Evolutionary conservation across 1,284 basidiomycete species (phyloP).

Genomic region (Testicularia cyperi): DNA sequence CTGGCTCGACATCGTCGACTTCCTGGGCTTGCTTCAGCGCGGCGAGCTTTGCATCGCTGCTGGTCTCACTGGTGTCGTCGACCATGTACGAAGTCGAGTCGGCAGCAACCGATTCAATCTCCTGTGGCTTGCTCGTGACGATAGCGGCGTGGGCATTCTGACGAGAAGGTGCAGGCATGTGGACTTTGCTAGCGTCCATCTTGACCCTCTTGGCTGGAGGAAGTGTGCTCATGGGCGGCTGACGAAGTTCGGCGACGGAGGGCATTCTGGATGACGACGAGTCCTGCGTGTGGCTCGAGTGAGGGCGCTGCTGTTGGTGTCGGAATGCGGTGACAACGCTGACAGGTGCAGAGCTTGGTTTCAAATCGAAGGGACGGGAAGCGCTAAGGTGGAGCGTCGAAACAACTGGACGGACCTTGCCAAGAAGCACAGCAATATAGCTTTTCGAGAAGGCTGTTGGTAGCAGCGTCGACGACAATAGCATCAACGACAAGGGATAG

Average conservation of each 20-base stretch:
- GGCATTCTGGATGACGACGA: slow-evolving; percentile 33
- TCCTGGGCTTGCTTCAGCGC: slow-evolving; percentile 6
- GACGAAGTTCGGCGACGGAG: slow-evolving; percentile 30
- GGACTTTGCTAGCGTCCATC: slow-evolving; percentile 3
- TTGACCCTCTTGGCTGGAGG: slow-evolving; percentile 34
- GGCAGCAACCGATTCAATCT: slow-evolving; percentile 25
- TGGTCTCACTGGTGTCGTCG: no score
- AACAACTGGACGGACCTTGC: no score
- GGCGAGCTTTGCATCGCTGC: no score
- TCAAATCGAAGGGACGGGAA: no score
- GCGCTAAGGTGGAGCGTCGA: no score
- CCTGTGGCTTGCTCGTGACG: neutral
- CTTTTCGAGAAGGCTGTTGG: no score
- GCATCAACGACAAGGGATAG: no score
- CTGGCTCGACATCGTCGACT: slow-evolving; percentile 23
- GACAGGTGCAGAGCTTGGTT: no score
- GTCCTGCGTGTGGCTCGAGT: no score
- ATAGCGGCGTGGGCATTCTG: neutral
- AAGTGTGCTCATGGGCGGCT: slow-evolving; percentile 16
- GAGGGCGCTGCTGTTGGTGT: neutral
- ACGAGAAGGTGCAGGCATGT: neutral
- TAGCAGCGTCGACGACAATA: no score
- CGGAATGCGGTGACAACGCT: no score
- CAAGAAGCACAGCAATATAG: no score
- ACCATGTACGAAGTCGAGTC: slow-evolving; percentile 27